Evolutionary conservation across 805 yeast species (phyloP), one percentile per base, ranked within the genome.

Genomic region (Pichia nanzhaoensis): DNA sequence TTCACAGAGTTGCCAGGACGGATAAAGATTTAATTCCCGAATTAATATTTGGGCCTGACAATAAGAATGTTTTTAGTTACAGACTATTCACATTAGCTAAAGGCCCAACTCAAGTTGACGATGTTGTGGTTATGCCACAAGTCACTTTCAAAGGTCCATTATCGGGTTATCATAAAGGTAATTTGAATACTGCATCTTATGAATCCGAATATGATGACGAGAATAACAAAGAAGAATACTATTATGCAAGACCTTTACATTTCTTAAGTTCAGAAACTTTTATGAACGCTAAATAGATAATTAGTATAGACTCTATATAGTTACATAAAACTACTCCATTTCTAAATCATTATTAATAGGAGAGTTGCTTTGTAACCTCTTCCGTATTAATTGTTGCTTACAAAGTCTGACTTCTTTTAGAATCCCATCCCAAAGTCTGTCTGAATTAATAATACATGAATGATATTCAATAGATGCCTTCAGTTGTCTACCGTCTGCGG

Each of bases 81-180:
- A 56, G 53, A 41, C 48, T 61, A 3, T 60, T 60, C 43, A 60
- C 59, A n/a, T 55, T 61, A 8, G 48, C 57, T 5, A 57, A 53
- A 43, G 65, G 64, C 7, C 63, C 65, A 17, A 53, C 65, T 3
- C 65, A 60, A 48, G 53, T 60, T 22, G 65, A 60, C 41, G 65
- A 60, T 44, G 50, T 60, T 24, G 46, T 60, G 18, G 55, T 60
- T 16, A 60, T 60, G 64, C 65, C 65, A 2, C 57, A 51, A 39
- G 52, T 58, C 39, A 56, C 63, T 7, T 60, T 60, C 44, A 55
- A 51, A 30, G 65, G 65, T 7, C 47, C 50, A 17, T 19, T 27
- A 5, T 31, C 42, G 21, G 48, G 50, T 14, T 38, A 37, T n/a
- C 53, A 46, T 34, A 48, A 46, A 28, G 53, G 53, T 37, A 44